These are phyloP conservation scores for Phytophthora pistaciae DNA, from an alignment of 352 stramenopile genomes.

Conservation along the genomic window DNA sequence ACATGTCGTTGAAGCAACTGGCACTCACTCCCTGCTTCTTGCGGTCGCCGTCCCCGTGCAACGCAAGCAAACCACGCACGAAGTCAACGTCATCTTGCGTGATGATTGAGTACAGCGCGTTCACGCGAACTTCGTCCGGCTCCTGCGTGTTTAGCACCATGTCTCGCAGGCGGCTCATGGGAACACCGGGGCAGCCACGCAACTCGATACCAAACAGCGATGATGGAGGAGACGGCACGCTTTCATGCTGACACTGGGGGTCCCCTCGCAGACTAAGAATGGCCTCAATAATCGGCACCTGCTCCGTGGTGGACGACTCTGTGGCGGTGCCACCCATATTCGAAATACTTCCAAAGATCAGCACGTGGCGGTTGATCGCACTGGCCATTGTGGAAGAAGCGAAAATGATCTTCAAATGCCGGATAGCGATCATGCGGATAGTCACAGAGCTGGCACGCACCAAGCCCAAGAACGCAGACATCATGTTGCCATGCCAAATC, in stretches of 20 bases:
- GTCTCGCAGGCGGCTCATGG: slow-evolving; percentile 74
- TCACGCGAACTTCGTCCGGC: slow-evolving; percentile 69
- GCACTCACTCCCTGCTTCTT: slow-evolving; percentile 71
- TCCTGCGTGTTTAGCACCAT: slow-evolving; percentile 66
- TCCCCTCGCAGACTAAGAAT: slow-evolving; percentile 79
- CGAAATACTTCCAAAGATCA: slow-evolving; percentile 85
- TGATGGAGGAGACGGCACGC: slow-evolving; percentile 24
- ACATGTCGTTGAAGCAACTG: slow-evolving; percentile 73
- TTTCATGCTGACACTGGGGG: slow-evolving; percentile 39
- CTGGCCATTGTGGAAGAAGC: slow-evolving; percentile 65
- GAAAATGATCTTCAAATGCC: slow-evolving; percentile 75
- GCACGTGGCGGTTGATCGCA: slow-evolving; percentile 78
- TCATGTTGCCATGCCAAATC: slow-evolving; percentile 79
- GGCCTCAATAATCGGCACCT: slow-evolving; percentile 81
- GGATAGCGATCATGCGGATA: slow-evolving; percentile 71
- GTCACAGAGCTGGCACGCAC: slow-evolving; percentile 62
- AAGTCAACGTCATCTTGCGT: slow-evolving; percentile 75
- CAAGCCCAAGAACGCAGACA: slow-evolving; percentile 68
- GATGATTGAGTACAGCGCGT: slow-evolving; percentile 79
- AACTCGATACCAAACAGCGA: slow-evolving; percentile 68
- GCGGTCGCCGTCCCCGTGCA: slow-evolving; percentile 66
- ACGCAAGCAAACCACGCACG: slow-evolving; percentile 60
- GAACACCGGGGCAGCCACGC: slow-evolving; percentile 53
- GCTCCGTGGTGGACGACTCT: slow-evolving; percentile 80
- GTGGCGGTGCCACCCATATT: slow-evolving; percentile 70